Evolutionary conservation across 1,284 basidiomycete species (phyloP), one percentile per base, ranked within the genome.

Genomic region (Apiotrichum siamense): DNA sequence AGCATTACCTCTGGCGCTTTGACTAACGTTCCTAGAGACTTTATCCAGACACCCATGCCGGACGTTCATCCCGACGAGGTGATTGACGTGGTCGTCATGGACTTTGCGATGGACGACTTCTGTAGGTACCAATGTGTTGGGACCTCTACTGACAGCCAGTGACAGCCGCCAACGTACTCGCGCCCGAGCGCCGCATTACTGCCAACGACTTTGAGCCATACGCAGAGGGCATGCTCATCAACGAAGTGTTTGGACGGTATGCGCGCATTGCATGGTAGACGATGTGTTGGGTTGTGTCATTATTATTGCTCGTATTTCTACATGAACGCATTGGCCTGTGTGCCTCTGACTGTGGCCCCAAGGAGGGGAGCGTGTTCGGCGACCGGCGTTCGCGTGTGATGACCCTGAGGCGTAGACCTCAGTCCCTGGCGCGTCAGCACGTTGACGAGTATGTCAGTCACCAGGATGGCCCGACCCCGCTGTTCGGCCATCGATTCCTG

Each of bases 91-190:
- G 66, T 72, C 4, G 61, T 65, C 21, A 71, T 73, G 72, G 69
- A 72, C 52, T 75, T 73, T 55, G 63, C 68, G 5, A 52, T 73
- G 45, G 67, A 69, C 39, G 73, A 75, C 48, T 70, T 73, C 50
- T 40, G 72, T 70, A 41, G 59, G 72, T 66, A 5, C 15, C 4
- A 27, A 33, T 1, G 2, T 10, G 21, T 1, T 2, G n/a, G n/a
- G n/a, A 31, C 12, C 2, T 13, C 5, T 10, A 32, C 46, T 42
- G 21, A 35, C 13, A 18, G 23, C 31, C 46, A 69, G 69, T 72
- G 27, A 55, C 58, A 7, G 70, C 72, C 9, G 70, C 70, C 13
- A 60, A 66, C 44, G 54, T 57, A 7, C 52, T 75, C 7, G 66
- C 66, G 21, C 70, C 69, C 0, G 45, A 56, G 5, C 46, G 55